phyloP scores from a whole-genome alignment of 164 flowering plant species.

The Chloranthus sessilifolius region DNA sequence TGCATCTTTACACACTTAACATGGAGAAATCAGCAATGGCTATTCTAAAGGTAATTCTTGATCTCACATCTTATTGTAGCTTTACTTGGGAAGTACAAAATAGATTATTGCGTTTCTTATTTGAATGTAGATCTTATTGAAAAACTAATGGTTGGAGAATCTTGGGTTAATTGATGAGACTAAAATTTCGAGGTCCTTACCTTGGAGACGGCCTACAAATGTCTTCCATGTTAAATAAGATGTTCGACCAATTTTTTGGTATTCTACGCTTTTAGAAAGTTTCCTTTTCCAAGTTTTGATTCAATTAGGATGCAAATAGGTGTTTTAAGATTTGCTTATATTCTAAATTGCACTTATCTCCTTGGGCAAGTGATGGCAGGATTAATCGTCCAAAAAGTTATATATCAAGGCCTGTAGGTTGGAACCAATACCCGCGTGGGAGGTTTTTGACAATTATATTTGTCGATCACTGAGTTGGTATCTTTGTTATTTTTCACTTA shows the following conservation, averaged over 20 bases:
- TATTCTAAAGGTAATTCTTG: conserved; percentile 59
- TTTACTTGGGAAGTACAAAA: too few relatives aligned
- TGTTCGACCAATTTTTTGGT: conserved; percentile 98
- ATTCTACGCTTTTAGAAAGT: too few relatives aligned
- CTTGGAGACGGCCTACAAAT: conserved; percentile 92
- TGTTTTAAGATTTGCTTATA: too few relatives aligned
- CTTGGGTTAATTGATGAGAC: conserved; percentile 89
- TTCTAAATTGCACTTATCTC: too few relatives aligned
- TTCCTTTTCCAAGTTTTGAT: too few relatives aligned
- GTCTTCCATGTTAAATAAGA: conserved; percentile 77
- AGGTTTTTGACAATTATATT: too few relatives aligned
- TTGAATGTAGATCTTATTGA: conserved; percentile 2
- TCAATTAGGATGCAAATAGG: too few relatives aligned
- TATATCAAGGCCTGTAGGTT: conserved; percentile 67
- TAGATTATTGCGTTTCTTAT: background rate
- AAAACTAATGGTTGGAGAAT: conserved; percentile 43
- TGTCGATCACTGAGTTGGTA: too few relatives aligned
- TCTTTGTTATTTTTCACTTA: too few relatives aligned
- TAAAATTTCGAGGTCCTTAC: conserved; percentile 75
- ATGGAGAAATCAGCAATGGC: conserved; percentile 95
- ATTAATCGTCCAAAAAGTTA: conserved; percentile 97
- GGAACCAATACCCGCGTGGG: conserved; percentile 93
- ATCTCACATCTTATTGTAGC: too few relatives aligned
- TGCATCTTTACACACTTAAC: conserved; percentile 94
- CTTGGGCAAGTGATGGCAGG: conserved; percentile 38